Evolutionary conservation across 2,329 filamentous ascomycete species (phyloP), one percentile per base, ranked within the genome.

Genomic region (Penicillium sp.): DNA sequence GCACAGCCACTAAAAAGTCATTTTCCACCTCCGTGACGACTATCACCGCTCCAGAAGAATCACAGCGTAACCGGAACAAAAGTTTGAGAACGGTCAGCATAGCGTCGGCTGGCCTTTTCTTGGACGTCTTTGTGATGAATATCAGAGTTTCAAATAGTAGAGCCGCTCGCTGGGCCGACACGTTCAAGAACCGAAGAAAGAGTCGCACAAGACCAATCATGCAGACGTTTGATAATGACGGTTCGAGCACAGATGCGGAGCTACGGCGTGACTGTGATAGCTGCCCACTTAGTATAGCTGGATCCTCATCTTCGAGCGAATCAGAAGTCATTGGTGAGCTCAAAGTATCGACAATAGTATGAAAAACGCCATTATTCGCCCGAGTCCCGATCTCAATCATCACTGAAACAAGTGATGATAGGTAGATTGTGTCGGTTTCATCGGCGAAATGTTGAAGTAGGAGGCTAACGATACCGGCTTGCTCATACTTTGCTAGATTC

Each of bases 1-100:
- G 76, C 6, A 87, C 81, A 16, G 84, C 81, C 26, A 91, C 90
- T 23, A 96, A 77, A 53, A 84, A 84, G 61, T 87, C 84, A 26
- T 85, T 88, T 68, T 96, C 90, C 1, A 87, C 84, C 28, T 84
- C 82, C 33, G 83, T 74, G 7, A 85, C 85, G 53, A 96, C 77
- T 57, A 88, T 90, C 3, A 97, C 81, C 46, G 86, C 83, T 62
- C 92, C 84, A 9, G 88, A 84, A 68, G 88, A 90, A 71, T 96
- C 91, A 21, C 91, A 90, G 58, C 92, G 84, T 28, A 97, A 76
- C 45, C 92, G 85, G 68, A 95, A 93, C 2, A 97, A 77, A 45
- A 93, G 74, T 65, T 90, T 91, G 78, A 92, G 83, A 2, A 87
- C 86, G 12, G 85, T 86, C 24, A 94, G 75, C 6, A 89, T 86